These are phyloP conservation scores for Sclerotinia spermophila DNA, from an alignment of 2,329 filamentous ascomycete genomes.

Conservation along the genomic window DNA sequence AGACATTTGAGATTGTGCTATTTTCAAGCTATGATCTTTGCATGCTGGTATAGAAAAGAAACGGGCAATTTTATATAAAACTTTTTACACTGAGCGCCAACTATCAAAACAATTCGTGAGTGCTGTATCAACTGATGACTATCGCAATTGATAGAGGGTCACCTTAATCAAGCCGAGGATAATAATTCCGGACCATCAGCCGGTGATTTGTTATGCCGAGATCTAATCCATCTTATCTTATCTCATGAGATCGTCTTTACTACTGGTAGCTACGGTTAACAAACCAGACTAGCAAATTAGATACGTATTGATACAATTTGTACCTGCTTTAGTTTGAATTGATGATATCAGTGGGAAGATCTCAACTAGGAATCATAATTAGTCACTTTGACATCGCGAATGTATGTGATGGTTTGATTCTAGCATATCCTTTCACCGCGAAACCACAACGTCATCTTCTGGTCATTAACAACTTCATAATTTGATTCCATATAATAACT, in stretches of 20 bases:
- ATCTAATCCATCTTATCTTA: slow-evolving; percentile 18
- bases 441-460: neutral
- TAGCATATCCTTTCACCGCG: neutral
- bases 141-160: neutral
- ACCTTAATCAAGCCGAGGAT: neutral
- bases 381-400: neutral
- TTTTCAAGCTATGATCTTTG: neutral
- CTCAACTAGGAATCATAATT: neutral
- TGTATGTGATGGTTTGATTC: neutral
- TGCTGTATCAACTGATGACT: neutral
- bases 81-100: neutral
- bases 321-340: slow-evolving; percentile 6
- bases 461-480: neutral
- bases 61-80: neutral
- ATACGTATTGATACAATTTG: neutral
- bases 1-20: slow-evolving; percentile 3
- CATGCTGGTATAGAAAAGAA: neutral
- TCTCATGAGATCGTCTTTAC: neutral
- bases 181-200: neutral
- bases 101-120: neutral
- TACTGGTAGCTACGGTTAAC: neutral
- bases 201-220: neutral
- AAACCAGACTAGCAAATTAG: slow-evolving; percentile 1
- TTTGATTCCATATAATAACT: neutral
- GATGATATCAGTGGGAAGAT: neutral